A percentile compares a stretch with the other conserved stretches of the same genome.
phyloP scores from a whole-genome alignment of 2,329 filamentous ascomycete genomes.

The Ploettnerulaceae sp. region DNA sequence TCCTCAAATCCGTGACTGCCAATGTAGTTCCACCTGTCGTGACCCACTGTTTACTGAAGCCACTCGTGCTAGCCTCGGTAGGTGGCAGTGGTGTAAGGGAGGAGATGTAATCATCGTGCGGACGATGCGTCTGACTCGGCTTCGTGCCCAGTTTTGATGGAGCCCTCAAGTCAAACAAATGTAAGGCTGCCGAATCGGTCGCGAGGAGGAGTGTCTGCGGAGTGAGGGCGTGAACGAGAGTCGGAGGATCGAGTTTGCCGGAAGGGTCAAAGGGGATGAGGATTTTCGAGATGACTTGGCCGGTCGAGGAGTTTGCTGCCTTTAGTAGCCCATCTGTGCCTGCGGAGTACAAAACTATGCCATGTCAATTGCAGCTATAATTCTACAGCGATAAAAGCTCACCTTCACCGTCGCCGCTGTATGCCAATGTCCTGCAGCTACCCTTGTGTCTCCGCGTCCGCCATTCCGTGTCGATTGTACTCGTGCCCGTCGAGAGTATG shows the following conservation, averaged over 20 bases:
- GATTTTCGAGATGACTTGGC: conserved; percentile 75
- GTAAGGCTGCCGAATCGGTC: conserved; percentile 83
- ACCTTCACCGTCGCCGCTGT: conserved; percentile 71
- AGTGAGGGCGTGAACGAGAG: conserved; percentile 75
- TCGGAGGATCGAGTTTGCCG: conserved; percentile 60
- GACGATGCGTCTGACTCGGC: conserved; percentile 75
- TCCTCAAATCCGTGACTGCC: conserved; percentile 80
- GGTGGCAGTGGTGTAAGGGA: conserved; percentile 80
- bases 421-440: conserved; percentile 79
- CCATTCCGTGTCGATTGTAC: conserved; percentile 79
- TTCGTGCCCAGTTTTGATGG: conserved; percentile 50
- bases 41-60: conserved; percentile 91
- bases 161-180: conserved; percentile 79
- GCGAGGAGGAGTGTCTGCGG: conserved; percentile 84
- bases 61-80: conserved; percentile 74
- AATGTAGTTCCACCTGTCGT: conserved; percentile 89
- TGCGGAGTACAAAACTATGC: conserved; percentile 53
- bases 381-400: conserved; percentile 38
- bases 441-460: conserved; percentile 86
- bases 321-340: conserved; percentile 57
- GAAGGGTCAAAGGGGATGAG: conserved; percentile 54
- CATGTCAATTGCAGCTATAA: background rate
- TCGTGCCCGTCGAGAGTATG: conserved; percentile 56
- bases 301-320: conserved; percentile 53
- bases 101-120: conserved; percentile 90